Percentiles rank a stretch among this genome's conserved stretches.
These are phyloP conservation scores for Botrytis porri DNA, from an alignment of 2,329 filamentous ascomycete genomes.

Conservation along the genomic window DNA sequence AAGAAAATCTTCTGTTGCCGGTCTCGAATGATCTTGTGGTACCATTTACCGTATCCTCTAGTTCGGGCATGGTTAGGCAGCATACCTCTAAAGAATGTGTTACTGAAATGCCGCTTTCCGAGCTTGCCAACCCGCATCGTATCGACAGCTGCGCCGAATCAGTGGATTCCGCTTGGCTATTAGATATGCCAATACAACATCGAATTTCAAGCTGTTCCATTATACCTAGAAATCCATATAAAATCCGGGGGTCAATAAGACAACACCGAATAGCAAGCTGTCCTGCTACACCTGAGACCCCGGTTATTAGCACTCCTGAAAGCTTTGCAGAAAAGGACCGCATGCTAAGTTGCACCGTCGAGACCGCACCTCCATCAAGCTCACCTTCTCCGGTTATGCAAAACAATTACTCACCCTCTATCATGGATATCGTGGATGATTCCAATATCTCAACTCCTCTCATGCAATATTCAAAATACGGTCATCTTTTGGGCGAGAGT, in stretches of 20 bases:
- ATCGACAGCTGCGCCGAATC: conserved; percentile 2
- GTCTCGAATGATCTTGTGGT: neutral
- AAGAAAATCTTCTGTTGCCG: neutral
- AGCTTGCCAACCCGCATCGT: neutral
- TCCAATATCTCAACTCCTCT: neutral
- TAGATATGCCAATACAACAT: conserved; percentile 6
- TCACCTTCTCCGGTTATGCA: neutral
- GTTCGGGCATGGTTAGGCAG: conserved; percentile 4
- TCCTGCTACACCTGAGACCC: neutral
- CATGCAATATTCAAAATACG: neutral
- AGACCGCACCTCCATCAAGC: neutral
- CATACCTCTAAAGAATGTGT: neutral
- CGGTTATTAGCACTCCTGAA: neutral
- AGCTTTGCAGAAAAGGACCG: neutral
- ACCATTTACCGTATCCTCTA: neutral
- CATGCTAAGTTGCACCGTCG: conserved; percentile 5
- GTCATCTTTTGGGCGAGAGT: neutral
- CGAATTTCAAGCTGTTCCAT: conserved; percentile 8
- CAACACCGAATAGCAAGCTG: conserved; percentile 10
- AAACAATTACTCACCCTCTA: neutral
- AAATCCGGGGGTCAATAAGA: neutral
- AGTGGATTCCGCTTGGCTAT: neutral
- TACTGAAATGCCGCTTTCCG: neutral
- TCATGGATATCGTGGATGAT: neutral
- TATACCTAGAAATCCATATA: neutral